Conservation (phyloP, 306 rosid species). For the Acmispon strigosus region DNA sequence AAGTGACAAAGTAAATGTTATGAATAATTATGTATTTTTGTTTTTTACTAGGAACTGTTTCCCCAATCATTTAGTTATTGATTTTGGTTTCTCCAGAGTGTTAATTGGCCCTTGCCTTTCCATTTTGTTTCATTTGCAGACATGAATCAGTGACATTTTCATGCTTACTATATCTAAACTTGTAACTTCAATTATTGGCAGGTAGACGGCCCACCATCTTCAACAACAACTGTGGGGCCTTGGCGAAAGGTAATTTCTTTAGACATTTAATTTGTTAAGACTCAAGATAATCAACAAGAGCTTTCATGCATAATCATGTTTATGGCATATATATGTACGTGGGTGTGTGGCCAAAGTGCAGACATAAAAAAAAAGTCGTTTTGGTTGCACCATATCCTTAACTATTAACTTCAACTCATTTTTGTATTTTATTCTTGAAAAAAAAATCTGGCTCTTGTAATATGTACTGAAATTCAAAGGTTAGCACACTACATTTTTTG, state of each 20-base stretch:
- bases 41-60: background rate
- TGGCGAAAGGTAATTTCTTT: conserved; percentile 81
- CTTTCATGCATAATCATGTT: conserved; percentile 11
- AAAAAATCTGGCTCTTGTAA: background rate
- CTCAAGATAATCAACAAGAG: background rate
- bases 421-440: background rate
- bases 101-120: background rate
- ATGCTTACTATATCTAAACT: conserved; percentile 13
- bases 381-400: background rate
- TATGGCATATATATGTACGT: background rate
- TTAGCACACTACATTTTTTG: too few species aligned
- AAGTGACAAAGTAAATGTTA: background rate
- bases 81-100: background rate
- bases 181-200: conserved; percentile 25
- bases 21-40: background rate
- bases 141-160: conserved; percentile 7
- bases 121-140: conserved; percentile 16
- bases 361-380: background rate
- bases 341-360: background rate
- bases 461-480: background rate
- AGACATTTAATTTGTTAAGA: conserved; percentile 1
- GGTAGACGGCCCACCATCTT: conserved; percentile 78
- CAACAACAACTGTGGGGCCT: conserved; percentile 81
- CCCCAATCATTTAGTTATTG: background rate
- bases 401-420: background rate